Evolutionary conservation across 164 flowering plant species (phyloP).

Genomic region (Cinnamomum chago): DNA sequence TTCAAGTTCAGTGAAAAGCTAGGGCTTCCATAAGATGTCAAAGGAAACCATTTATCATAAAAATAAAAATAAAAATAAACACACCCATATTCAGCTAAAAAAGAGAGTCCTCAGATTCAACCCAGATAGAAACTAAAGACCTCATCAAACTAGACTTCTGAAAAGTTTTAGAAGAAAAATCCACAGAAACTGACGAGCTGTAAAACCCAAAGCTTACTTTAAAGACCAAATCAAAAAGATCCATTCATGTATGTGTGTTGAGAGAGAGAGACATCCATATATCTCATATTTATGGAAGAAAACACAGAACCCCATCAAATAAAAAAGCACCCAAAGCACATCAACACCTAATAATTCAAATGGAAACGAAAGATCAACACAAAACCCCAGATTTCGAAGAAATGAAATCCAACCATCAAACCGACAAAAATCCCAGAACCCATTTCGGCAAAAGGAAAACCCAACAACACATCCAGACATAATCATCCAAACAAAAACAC

Average conservation of each 20-base stretch:
- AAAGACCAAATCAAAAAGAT: too few species aligned
- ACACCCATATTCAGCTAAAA: background rate
- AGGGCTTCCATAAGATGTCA: background rate
- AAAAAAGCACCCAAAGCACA: background rate
- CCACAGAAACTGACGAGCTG: too few species aligned
- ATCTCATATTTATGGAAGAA: background rate
- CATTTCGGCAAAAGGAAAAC: background rate
- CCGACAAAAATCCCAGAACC: background rate
- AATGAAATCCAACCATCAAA: background rate
- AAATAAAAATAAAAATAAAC: too few species aligned
- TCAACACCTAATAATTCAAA: background rate
- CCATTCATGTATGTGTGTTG: too few species aligned
- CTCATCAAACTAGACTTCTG: background rate
- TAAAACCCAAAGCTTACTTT: too few species aligned
- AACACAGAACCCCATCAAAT: background rate
- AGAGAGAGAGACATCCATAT: too few species aligned
- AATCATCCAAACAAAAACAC: too few species aligned
- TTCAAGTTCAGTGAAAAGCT: too few species aligned
- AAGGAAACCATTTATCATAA: background rate
- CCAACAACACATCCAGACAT: too few species aligned
- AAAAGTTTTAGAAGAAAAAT: background rate
- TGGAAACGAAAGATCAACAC: background rate
- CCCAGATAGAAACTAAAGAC: too few species aligned
- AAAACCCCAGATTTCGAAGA: background rate
- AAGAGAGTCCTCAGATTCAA: too few species aligned